Evolutionary conservation across 2,329 filamentous ascomycete species (phyloP).

Genomic region (Pyrenophora teres): DNA sequence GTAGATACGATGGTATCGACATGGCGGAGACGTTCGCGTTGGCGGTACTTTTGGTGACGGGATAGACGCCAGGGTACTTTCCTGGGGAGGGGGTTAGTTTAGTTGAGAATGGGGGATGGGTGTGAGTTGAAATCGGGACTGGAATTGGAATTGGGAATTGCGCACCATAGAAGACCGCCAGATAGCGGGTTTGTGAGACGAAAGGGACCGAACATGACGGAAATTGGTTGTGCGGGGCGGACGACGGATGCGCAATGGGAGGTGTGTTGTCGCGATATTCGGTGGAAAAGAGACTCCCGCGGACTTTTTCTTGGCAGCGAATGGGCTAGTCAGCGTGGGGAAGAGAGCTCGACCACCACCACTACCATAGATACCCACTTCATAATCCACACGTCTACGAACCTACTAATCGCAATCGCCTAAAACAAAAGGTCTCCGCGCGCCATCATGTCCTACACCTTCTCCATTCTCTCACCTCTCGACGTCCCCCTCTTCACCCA

Average conservation of each 20-base stretch:
- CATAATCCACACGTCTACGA: not conserved
- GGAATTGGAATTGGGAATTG: no score
- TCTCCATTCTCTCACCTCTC: slow-evolving; percentile 91
- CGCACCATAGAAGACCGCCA: slow-evolving; percentile 47
- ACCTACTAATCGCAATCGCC: not conserved
- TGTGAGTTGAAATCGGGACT: no score
- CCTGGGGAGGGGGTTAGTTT: slow-evolving; percentile 53
- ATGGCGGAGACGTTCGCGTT: slow-evolving; percentile 55
- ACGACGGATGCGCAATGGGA: slow-evolving; percentile 3
- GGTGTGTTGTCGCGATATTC: slow-evolving; percentile 21
- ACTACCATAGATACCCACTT: not conserved
- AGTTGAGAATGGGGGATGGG: no score
- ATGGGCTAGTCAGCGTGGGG: slow-evolving; percentile 32
- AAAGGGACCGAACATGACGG: slow-evolving; percentile 49
- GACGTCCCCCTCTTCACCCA: slow-evolving; percentile 97
- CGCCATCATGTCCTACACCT: slow-evolving; percentile 89
- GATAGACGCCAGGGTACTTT: slow-evolving; percentile 98
- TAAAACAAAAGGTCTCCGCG: not conserved
- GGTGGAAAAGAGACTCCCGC: slow-evolving; percentile 33
- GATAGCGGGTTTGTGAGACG: slow-evolving; percentile 48
- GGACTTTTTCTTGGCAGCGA: slow-evolving; percentile 37
- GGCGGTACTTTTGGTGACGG: slow-evolving; percentile 58
- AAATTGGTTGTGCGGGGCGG: slow-evolving; percentile 20
- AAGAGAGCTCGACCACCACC: slow-evolving; percentile 20
- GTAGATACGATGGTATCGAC: slow-evolving; percentile 89